Evolutionary conservation across 140 eudicot species (phyloP).

Genomic region (Flaveria floridana): DNA sequence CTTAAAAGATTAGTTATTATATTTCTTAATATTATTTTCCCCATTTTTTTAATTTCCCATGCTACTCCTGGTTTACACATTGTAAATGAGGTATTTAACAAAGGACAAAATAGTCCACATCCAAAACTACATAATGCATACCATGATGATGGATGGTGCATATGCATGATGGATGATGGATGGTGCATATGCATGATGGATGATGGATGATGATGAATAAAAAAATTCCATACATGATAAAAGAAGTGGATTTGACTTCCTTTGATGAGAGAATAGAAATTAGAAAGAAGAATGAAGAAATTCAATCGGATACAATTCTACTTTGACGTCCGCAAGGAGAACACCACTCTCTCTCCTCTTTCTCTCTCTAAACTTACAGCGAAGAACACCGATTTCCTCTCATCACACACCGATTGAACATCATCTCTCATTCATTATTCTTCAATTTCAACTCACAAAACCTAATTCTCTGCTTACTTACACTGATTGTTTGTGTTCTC

Average conservation of each 20-base stretch:
- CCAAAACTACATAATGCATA: not conserved
- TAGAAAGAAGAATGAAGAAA: conserved; percentile 43
- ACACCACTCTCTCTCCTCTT: conserved; percentile 45
- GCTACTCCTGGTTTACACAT: not conserved
- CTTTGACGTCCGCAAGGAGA: conserved; percentile 94
- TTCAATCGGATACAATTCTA: conserved; percentile 78
- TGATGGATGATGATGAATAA: conserved; percentile 22
- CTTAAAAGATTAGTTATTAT: not conserved
- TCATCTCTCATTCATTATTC: conserved; percentile 24
- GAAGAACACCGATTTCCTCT: conserved; percentile 46
- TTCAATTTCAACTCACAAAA: conserved; percentile 25
- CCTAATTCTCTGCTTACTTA: conserved; percentile 25
- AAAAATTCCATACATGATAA: conserved; percentile 24
- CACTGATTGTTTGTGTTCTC: not conserved
- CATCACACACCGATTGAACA: conserved; percentile 22
- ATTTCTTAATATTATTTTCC: not conserved
- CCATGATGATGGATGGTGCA: conserved; percentile 10
- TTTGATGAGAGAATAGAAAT: conserved; percentile 40
- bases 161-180: not conserved
- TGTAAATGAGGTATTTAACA: not conserved
- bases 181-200: not conserved
- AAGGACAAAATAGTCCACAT: conserved; percentile 17
- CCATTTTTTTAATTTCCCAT: not conserved
- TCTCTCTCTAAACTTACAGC: conserved; percentile 77
- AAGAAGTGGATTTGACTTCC: conserved; percentile 58